phyloP scores from a whole-genome alignment of 352 stramenopile species.

The Phytophthora rubi region DNA sequence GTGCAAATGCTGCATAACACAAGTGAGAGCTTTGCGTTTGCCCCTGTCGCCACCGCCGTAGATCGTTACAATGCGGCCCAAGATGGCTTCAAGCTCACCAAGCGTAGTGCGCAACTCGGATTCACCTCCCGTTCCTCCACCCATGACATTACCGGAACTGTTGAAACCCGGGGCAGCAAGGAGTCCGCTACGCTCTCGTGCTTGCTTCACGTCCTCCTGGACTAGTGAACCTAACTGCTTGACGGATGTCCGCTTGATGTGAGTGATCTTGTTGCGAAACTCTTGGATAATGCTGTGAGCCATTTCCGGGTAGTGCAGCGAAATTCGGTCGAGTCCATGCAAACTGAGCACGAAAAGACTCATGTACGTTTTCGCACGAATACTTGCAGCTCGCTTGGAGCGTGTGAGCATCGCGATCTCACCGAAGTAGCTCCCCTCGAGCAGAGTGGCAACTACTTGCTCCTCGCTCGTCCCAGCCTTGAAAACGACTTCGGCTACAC shows the following conservation, averaged over 20 bases:
- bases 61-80: constrained; percentile 62
- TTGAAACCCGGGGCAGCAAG: constrained; percentile 23
- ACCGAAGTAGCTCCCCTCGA: constrained; percentile 82
- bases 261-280: constrained; percentile 82
- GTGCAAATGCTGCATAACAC: constrained; percentile 79
- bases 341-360: constrained; percentile 82
- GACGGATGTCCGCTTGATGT: constrained; percentile 73
- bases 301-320: constrained; percentile 82
- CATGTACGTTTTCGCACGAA: constrained; percentile 82
- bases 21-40: constrained; percentile 73
- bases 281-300: constrained; percentile 75
- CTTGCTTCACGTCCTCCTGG: constrained; percentile 44
- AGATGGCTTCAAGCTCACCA: constrained; percentile 58
- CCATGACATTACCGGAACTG: constrained; percentile 1
- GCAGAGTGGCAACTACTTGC: constrained; percentile 61
- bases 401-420: constrained; percentile 85
- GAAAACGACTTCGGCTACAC: constrained; percentile 74
- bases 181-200: constrained; percentile 40
- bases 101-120: constrained; percentile 61
- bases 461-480: constrained; percentile 60
- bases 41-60: constrained; percentile 75
- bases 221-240: constrained; percentile 42
- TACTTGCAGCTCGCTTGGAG: constrained; percentile 79
- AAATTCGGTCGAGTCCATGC: constrained; percentile 73
- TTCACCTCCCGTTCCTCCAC: constrained; percentile 8